phyloP scores from a whole-genome alignment of 164 flowering plant genomes.

The Macadamia tetraphylla region DNA sequence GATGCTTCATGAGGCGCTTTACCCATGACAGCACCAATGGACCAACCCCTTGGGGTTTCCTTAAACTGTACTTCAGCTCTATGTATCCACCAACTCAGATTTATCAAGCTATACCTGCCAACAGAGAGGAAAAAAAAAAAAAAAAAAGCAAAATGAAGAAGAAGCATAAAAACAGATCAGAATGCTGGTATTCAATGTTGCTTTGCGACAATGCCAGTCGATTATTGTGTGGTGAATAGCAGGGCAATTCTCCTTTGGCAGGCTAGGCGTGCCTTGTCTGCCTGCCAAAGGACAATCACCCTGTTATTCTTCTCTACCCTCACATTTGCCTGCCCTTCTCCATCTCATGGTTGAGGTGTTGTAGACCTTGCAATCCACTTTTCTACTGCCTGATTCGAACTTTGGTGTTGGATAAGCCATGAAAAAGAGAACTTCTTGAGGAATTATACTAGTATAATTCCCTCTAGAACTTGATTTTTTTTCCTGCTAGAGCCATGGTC shows the following conservation, averaged over 20 bases:
- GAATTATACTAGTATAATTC: constrained; percentile 7
- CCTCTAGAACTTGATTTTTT: not conserved
- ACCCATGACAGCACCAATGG: too few species aligned
- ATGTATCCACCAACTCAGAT: too few species aligned
- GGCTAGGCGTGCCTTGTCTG: not conserved
- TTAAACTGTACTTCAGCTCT: too few species aligned
- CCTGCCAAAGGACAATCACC: not conserved
- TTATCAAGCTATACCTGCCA: too few species aligned
- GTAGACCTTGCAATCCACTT: not conserved
- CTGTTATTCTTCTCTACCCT: constrained; percentile 2
- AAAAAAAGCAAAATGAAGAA: too few species aligned
- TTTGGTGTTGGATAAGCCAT: constrained; percentile 18
- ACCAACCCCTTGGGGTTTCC: too few species aligned
- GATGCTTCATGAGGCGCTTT: too few species aligned
- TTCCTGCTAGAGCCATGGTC: not conserved
- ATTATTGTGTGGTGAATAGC: not conserved
- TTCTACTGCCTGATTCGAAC: constrained; percentile 14
- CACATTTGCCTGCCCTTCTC: not conserved
- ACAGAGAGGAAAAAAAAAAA: too few species aligned
- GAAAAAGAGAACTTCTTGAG: constrained; percentile 12
- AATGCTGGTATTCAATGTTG: too few species aligned
- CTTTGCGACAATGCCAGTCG: too few species aligned
- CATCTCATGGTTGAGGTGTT: not conserved
- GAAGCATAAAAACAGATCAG: too few species aligned
- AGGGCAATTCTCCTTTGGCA: not conserved